Conservation (phyloP, 169 alveolate genomes). For the Perkinsus chesapeaki region DNA sequence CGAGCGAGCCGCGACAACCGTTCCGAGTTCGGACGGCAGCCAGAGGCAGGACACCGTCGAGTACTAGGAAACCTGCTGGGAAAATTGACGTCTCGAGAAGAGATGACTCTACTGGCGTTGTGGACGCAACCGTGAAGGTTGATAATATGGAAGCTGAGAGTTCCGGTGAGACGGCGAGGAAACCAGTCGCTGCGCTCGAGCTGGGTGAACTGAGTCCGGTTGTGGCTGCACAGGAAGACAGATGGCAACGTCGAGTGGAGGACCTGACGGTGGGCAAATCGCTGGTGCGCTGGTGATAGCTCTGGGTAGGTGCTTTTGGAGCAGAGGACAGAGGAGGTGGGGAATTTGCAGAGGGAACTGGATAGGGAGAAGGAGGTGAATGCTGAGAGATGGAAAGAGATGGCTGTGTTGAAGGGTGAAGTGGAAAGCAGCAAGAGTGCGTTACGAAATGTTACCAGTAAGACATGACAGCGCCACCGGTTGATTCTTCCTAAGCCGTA, state of each 20-base stretch:
- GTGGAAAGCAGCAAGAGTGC: constrained; percentile 3
- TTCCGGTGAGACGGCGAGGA: neutral
- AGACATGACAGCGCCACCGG: neutral
- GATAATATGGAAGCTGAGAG: neutral
- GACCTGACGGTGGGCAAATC: neutral
- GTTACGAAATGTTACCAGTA: neutral
- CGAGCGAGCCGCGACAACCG: no score
- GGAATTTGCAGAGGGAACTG: neutral
- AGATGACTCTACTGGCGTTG: no score
- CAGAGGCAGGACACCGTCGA: no score
- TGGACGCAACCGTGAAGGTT: neutral
- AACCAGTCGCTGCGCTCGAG: neutral
- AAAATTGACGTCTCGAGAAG: no score
- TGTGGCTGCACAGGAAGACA: neutral
- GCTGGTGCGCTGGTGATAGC: neutral
- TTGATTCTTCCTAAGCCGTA: no score
- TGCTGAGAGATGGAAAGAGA: neutral
- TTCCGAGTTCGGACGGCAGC: no score
- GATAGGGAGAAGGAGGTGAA: neutral
- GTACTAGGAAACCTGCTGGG: no score
- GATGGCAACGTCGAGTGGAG: neutral
- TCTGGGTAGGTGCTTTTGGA: neutral
- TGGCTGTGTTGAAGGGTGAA: neutral
- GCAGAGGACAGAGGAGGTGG: neutral
- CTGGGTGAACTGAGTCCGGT: neutral